Evolutionary conservation across 805 yeast genomes (phyloP).

Genomic region (Candida hispaniensis): DNA sequence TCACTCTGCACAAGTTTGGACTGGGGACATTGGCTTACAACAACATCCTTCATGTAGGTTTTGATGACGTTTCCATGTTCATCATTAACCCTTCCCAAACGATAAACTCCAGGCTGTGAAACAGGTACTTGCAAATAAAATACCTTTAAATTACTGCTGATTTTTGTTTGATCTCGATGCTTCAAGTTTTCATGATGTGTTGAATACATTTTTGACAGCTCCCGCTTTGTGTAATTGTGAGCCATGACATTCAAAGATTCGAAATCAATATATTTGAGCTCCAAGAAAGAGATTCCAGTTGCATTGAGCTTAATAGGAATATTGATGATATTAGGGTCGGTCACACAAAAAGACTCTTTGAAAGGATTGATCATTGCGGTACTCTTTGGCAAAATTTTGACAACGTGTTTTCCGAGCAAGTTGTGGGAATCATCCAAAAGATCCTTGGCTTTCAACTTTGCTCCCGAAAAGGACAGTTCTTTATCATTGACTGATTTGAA

Average conservation of each 20-base stretch:
- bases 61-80: slow-evolving; percentile 46
- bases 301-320: slow-evolving; percentile 77
- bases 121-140: slow-evolving; percentile 58
- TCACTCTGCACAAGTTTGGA: slow-evolving; percentile 40
- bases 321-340: slow-evolving; percentile 29
- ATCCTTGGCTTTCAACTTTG: slow-evolving; percentile 25
- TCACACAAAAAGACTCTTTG: slow-evolving; percentile 49
- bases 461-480: slow-evolving; percentile 30
- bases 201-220: slow-evolving; percentile 35
- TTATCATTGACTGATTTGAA: slow-evolving; percentile 24
- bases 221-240: slow-evolving; percentile 46
- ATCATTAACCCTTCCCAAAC: slow-evolving; percentile 57
- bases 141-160: no score
- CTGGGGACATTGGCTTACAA: slow-evolving; percentile 68
- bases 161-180: slow-evolving; percentile 16
- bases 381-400: slow-evolving; percentile 84
- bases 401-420: slow-evolving; percentile 75
- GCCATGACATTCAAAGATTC: slow-evolving; percentile 38
- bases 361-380: slow-evolving; percentile 76
- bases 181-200: slow-evolving; percentile 10
- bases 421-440: slow-evolving; percentile 38
- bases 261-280: slow-evolving; percentile 50
- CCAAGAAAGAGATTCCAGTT: slow-evolving; percentile 52
- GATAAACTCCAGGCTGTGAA: slow-evolving; percentile 64
- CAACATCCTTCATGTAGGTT: slow-evolving; percentile 47